Conservation (phyloP, 768 basidiomycete genomes). For the Lactarius trivialis region DNA sequence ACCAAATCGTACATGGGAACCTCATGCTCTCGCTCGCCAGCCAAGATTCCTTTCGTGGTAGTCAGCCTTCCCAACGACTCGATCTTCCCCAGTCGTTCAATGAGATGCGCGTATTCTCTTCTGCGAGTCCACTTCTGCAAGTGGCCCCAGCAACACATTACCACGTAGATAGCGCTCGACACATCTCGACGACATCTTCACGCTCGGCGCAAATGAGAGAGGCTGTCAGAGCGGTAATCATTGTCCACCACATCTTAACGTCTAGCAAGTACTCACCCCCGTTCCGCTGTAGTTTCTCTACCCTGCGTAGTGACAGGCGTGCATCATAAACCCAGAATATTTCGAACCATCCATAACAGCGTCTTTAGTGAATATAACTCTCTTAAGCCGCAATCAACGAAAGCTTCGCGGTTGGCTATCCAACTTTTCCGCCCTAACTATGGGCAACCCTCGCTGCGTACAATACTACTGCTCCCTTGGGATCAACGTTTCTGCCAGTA, state of each 20-base stretch:
- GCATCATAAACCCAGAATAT: constrained; percentile 71
- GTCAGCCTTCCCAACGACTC: constrained; percentile 21
- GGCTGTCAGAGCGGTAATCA: constrained; percentile 67
- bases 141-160: not conserved
- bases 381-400: too few relatives aligned
- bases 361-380: too few relatives aligned
- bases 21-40: constrained; percentile 54
- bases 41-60: constrained; percentile 18
- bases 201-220: constrained; percentile 69
- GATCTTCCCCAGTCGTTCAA: constrained; percentile 13
- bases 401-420: too few relatives aligned
- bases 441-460: too few relatives aligned
- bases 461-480: too few relatives aligned
- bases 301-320: constrained; percentile 62
- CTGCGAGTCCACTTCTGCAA: not conserved
- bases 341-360: too few relatives aligned
- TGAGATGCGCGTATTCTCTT: constrained; percentile 13
- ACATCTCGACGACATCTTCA: constrained; percentile 76
- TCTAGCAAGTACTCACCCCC: not conserved
- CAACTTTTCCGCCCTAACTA: too few relatives aligned
- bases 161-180: constrained; percentile 85
- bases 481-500: too few relatives aligned
- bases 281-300: constrained; percentile 56
- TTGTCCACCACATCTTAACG: not conserved
- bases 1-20: constrained; percentile 76